phyloP scores from a whole-genome alignment of 768 basidiomycete genomes.

The Kwoniella bestiolae region DNA sequence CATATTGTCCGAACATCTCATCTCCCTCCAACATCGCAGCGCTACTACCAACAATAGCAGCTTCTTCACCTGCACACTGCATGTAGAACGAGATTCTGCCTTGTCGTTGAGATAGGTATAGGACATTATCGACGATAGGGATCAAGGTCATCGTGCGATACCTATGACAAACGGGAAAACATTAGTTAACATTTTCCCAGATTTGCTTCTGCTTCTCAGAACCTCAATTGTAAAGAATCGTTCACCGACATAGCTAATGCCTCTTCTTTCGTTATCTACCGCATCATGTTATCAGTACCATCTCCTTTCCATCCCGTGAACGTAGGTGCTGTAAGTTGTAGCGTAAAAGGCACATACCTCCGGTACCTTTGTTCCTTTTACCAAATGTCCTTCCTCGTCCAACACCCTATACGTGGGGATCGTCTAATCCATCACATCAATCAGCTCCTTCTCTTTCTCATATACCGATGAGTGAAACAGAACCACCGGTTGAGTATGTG shows the following conservation, averaged over 20 bases:
- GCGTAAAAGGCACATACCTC: slow-evolving; percentile 63
- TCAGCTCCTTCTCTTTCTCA: too few species aligned
- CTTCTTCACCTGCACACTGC: slow-evolving; percentile 83
- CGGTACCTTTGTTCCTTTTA: slow-evolving; percentile 75
- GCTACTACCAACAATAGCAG: slow-evolving; percentile 83
- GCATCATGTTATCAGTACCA: slow-evolving; percentile 4
- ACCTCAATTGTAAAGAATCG: too few species aligned
- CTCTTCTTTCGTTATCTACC: slow-evolving; percentile 46
- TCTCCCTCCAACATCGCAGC: slow-evolving; percentile 81
- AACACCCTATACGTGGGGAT: slow-evolving; percentile 87
- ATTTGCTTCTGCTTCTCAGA: too few species aligned
- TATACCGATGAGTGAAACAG: neutral
- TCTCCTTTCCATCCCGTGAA: too few species aligned
- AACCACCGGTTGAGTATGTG: neutral
- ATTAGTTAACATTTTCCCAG: too few species aligned
- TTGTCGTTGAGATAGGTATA: slow-evolving; percentile 91
- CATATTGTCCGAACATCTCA: slow-evolving; percentile 94
- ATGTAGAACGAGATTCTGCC: slow-evolving; percentile 63
- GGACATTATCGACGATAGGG: slow-evolving; percentile 81
- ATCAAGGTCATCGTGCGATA: slow-evolving; percentile 51
- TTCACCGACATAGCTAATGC: slow-evolving; percentile 69
- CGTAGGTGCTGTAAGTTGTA: slow-evolving; percentile 24
- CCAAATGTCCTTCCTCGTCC: slow-evolving; percentile 74
- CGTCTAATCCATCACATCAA: slow-evolving; percentile 42
- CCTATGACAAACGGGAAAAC: too few species aligned